Conservation (phyloP, 306 rosid genomes). For the Malus asiatica region DNA sequence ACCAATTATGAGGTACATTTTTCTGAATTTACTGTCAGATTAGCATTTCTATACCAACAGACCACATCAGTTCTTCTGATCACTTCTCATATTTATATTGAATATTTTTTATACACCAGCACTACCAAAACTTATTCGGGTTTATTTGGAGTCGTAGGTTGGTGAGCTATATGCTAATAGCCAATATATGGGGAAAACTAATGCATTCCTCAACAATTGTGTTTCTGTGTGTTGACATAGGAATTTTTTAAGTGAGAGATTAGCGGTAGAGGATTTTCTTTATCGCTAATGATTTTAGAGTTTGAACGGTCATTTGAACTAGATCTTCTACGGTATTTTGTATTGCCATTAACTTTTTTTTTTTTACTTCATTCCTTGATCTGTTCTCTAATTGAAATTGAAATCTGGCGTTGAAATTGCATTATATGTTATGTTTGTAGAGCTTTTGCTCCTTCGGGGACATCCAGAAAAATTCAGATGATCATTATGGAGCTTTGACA, state of each 20-base stretch:
- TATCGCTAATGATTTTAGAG: not conserved
- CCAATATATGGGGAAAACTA: not conserved
- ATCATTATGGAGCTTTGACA: not conserved
- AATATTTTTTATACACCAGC: not conserved
- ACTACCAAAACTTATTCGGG: not conserved
- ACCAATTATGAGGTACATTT: slow-evolving; percentile 48
- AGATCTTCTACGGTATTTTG: not conserved
- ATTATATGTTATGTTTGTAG: not conserved
- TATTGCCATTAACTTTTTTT: not conserved
- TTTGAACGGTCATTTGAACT: not conserved
- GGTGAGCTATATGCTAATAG: not conserved
- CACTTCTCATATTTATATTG: not conserved
- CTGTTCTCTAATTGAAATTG: not conserved
- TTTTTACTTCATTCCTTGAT: not conserved
- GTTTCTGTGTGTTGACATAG: not conserved
- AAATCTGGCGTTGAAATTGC: not conserved
- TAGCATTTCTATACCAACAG: not conserved
- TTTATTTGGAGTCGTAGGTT: not conserved
- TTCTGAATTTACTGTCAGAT: not conserved
- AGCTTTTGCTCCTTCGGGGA: no score
- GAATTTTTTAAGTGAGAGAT: not conserved
- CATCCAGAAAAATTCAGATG: no score
- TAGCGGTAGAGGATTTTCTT: not conserved
- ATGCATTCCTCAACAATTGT: not conserved
- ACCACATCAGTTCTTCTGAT: not conserved